Base-by-base conservation (phyloP, 495 filamentous ascomycete species). In the Aspergillus sparsus region DNA sequence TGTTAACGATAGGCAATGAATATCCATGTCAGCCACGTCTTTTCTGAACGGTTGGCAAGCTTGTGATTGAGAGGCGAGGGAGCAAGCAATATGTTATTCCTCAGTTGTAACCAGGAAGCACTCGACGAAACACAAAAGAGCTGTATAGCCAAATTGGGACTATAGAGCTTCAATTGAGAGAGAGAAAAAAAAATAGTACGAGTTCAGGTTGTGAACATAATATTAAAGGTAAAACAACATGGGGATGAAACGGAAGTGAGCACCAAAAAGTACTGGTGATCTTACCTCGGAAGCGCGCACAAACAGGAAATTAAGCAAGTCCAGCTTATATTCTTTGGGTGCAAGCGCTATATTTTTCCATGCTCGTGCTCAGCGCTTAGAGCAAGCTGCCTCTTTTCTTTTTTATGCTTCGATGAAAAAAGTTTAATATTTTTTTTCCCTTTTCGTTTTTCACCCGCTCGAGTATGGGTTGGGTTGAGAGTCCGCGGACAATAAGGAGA, bases 211-310 rank as follows among this genome's bases (percentile, higher is more conserved):
- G 15, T 42, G 12, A 18, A 18, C 16, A 47, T 47, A 42, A 42
- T 9, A 47, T 47, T 47, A 21, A 47, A 46, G 44, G 36, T 31
- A 39, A 21, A 58, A 9, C 15, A 34, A 21, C 39, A 32, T 39
- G 10, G 47, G 54, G 13, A 44, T 57, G 57, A 49, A 59, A 53
- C 44, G 50, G 11, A 41, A 15, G 35, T 50, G n/a, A 62, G 54
- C 58, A 39, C 44, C 42, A 62, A 62, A 55, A 33, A 53, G n/a
- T 4, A 41, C 36, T 51, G 13, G 41, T 61, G 37, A 47, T 47
- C 71, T 75, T 67, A 76, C 74, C 69, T 66, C 33, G 37, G 53
- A 66, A 59, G 65, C 66, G 66, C 65, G 63, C 66, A 63, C 71
- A 77, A 73, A 72, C 66, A 50, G 37, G 54, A 15, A 45, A 58